phyloP scores from a whole-genome alignment of 495 filamentous ascomycete species.

The Aspergillus saccharolyticus region DNA sequence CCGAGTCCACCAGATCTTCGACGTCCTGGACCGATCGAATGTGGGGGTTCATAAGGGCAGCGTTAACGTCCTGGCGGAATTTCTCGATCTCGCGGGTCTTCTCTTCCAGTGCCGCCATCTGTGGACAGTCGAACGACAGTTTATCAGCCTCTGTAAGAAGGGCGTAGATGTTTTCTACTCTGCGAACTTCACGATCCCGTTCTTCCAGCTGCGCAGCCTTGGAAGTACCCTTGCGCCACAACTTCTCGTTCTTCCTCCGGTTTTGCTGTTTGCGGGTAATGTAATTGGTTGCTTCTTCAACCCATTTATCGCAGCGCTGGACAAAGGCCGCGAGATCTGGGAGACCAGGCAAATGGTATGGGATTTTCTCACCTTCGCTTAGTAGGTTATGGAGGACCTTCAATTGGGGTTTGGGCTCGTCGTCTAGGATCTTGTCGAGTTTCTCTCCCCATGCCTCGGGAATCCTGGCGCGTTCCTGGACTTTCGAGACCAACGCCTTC shows the following conservation, averaged over 20 bases:
- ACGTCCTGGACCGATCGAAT: constrained; percentile 64
- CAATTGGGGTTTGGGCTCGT: constrained; percentile 75
- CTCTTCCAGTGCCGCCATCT: constrained; percentile 83
- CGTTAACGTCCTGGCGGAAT: constrained; percentile 75
- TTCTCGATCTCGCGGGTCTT: constrained; percentile 80
- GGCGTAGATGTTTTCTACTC: constrained; percentile 81
- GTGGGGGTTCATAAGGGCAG: constrained; percentile 58
- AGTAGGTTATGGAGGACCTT: constrained; percentile 81
- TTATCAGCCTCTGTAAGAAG: constrained; percentile 80
- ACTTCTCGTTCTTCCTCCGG: constrained; percentile 93
- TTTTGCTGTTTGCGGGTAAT: constrained; percentile 98
- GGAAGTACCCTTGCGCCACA: constrained; percentile 73
- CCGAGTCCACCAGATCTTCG: constrained; percentile 81
- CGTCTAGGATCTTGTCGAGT: constrained; percentile 74
- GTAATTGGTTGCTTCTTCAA: constrained; percentile 95
- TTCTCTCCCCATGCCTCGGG: constrained; percentile 91
- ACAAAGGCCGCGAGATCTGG: constrained; percentile 81
- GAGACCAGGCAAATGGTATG: constrained; percentile 83
- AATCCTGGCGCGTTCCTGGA: constrained; percentile 77
- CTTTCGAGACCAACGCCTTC: constrained; percentile 60
- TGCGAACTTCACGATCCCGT: constrained; percentile 80
- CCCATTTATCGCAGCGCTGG: constrained; percentile 94
- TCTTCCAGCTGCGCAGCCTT: constrained; percentile 83
- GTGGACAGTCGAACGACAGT: constrained; percentile 89
- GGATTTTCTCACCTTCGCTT: constrained; percentile 94